A percentile compares a stretch with the other conserved stretches of the same genome.
Conservation (phyloP, 805 yeast genomes). For the Lachancea dasiensis region DNA sequence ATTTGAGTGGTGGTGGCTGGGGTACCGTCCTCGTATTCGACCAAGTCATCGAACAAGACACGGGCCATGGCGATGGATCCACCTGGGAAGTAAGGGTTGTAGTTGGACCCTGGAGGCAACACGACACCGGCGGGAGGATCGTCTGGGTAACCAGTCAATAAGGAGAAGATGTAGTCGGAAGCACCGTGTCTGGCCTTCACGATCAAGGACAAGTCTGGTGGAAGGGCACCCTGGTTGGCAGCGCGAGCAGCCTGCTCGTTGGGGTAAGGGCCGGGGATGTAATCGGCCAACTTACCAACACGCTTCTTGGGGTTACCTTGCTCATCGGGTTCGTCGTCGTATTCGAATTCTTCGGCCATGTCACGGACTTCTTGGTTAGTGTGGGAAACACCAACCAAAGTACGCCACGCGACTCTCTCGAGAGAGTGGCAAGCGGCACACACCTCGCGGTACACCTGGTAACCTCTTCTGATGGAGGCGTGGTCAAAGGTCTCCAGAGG, state of each 20-base stretch:
- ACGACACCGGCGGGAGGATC: conserved; percentile 97
- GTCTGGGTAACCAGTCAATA: conserved; percentile 98
- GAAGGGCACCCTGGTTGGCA: conserved; percentile 98
- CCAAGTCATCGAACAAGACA: conserved; percentile 93
- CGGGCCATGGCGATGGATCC: conserved; percentile 99
- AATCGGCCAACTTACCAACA: conserved; percentile 95
- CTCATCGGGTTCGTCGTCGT: conserved; percentile 97
- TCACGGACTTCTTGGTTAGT: conserved; percentile 83
- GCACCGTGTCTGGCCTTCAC: conserved; percentile 99
- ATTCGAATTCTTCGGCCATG: conserved; percentile 94
- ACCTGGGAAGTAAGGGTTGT: conserved; percentile 99
- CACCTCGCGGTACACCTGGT: conserved; percentile 97
- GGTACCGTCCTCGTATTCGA: conserved; percentile 98
- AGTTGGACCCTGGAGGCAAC: conserved; percentile 91
- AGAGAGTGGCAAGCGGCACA: conserved; percentile 99
- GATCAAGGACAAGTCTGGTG: conserved; percentile 95
- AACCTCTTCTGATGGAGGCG: conserved; percentile 96
- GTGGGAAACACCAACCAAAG: conserved; percentile 94
- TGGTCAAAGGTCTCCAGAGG: conserved; percentile 89
- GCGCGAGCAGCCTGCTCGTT: conserved; percentile 99
- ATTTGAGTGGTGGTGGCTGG: conserved; percentile 97
- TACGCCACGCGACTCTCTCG: conserved; percentile 97
- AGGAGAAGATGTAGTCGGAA: conserved; percentile 87
- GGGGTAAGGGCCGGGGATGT: conserved; percentile 90
- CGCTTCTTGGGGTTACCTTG: conserved; percentile 98